Conservation (phyloP, 495 filamentous ascomycete species). For the Cercophora newfieldiana region DNA sequence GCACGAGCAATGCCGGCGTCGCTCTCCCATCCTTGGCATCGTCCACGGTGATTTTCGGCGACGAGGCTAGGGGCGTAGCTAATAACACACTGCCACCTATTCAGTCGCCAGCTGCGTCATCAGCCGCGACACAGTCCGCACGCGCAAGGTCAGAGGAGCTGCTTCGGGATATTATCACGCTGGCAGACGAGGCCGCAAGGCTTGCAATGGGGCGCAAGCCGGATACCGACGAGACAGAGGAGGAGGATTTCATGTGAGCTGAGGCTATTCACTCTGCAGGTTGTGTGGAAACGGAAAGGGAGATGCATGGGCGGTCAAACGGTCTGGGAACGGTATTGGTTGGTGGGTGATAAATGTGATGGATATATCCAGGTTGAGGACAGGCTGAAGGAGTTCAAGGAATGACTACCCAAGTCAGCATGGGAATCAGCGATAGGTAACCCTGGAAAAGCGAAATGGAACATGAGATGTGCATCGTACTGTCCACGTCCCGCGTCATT, state of each 20-base stretch:
- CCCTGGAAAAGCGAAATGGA: no score
- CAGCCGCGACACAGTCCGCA: conserved; percentile 4
- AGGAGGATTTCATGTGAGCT: conserved; percentile 43
- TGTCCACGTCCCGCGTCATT: no score
- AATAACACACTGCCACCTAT: neutral
- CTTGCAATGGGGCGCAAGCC: conserved; percentile 26
- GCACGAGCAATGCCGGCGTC: neutral
- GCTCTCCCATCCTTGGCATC: conserved; percentile 18
- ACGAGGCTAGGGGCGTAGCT: neutral
- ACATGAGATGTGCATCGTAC: no score
- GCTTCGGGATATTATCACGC: conserved; percentile 42
- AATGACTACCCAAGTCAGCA: neutral
- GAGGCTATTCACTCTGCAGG: neutral
- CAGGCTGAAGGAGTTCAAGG: neutral
- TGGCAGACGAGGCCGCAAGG: conserved; percentile 41
- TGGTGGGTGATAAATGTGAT: neutral
- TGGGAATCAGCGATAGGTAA: no score
- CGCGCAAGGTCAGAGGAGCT: conserved; percentile 40
- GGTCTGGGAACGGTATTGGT: neutral
- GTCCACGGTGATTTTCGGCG: neutral
- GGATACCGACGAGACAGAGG: conserved; percentile 48
- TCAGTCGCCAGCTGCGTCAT: neutral
- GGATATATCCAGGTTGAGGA: neutral
- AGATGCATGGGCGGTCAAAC: neutral
- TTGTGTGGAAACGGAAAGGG: neutral